phyloP scores from a whole-genome alignment of 2,329 filamentous ascomycete species.

The Ilyonectria robusta region DNA sequence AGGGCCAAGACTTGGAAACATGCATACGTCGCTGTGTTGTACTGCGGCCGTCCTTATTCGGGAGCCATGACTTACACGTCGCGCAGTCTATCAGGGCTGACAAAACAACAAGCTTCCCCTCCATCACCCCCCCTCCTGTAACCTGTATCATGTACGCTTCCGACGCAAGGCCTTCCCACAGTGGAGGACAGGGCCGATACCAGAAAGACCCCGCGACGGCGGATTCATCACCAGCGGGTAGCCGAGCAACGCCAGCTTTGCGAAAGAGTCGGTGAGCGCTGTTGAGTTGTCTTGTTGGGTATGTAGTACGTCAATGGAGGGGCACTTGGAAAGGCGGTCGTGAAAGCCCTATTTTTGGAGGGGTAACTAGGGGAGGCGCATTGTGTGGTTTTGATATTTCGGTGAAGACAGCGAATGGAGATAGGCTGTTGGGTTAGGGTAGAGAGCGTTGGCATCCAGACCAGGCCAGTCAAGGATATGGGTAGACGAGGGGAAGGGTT shows the following conservation, averaged over 20 bases:
- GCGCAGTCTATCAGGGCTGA: conserved; percentile 17
- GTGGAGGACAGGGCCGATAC: conserved; percentile 12
- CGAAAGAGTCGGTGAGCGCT: conserved; percentile 45
- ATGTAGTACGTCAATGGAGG: conserved; percentile 34
- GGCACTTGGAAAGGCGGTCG: conserved; percentile 38
- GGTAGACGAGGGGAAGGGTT: conserved; percentile 31
- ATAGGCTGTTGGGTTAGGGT: conserved; percentile 39
- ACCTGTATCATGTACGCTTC: conserved; percentile 10
- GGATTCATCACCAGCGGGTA: conserved; percentile 39
- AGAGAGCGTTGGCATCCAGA: conserved; percentile 32
- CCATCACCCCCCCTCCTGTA: neutral
- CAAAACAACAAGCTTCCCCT: neutral
- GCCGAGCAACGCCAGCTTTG: conserved; percentile 42
- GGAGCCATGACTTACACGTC: conserved; percentile 44
- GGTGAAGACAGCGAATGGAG: conserved; percentile 42
- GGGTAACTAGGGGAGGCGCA: conserved; percentile 35
- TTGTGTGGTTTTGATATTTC: conserved; percentile 38
- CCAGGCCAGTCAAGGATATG: conserved; percentile 25
- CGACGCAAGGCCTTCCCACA: conserved; percentile 10
- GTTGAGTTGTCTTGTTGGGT: conserved; percentile 39
- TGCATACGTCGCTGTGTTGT: conserved; percentile 45
- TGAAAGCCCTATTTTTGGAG: conserved; percentile 44
- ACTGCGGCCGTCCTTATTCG: conserved; percentile 38
- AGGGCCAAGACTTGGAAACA: conserved; percentile 34
- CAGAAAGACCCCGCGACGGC: conserved; percentile 38